Evolutionary conservation across 2,329 filamentous ascomycete genomes (phyloP), one percentile per base, ranked within the genome.

Genomic region (Chaetomium strumarium): DNA sequence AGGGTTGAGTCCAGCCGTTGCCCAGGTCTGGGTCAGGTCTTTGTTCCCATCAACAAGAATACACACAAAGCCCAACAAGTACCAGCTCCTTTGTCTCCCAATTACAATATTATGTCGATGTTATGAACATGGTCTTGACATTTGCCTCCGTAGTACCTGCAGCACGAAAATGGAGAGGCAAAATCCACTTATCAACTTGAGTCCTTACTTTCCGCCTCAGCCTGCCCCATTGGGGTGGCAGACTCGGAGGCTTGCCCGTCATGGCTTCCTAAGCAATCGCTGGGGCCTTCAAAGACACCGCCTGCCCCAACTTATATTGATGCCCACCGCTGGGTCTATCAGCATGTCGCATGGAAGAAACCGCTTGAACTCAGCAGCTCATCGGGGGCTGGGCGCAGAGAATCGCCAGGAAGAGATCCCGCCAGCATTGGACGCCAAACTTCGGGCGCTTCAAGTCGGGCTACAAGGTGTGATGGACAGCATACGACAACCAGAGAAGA

Each of bases 121-220:
- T 13, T 11, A 17, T 37, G 10, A 29, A 2, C 17, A 10, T 13
- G 11, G n/a, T 37, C 33, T n/a, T 11, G 19, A 41, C 12, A 16
- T 33, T 11, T 10, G 34, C 8, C n/a, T 30, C 24, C 19, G n/a
- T n/a, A n/a, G n/a, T n/a, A n/a, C n/a, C n/a, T n/a, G n/a, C n/a
- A n/a, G n/a, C n/a, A n/a, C n/a, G n/a, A n/a, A n/a, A 34, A 53
- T 53, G 51, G 46, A 46, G 16, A n/a, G 42, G 29, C 34, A 39
- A 12, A 29, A 38, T 13, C 38, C 31, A 1, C 24, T 43, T 16
- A 40, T 47, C n/a, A 37, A 24, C 11, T 33, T 55, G n/a, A 29
- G 24, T 24, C 52, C 43, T 5, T 48, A 44, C 42, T 46, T 47
- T 16, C 19, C 9, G 11, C 37, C 33, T 24, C 31, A 2, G 30